phyloP scores from a whole-genome alignment of 441 rosid genomes.

The Isatis lusitanica region DNA sequence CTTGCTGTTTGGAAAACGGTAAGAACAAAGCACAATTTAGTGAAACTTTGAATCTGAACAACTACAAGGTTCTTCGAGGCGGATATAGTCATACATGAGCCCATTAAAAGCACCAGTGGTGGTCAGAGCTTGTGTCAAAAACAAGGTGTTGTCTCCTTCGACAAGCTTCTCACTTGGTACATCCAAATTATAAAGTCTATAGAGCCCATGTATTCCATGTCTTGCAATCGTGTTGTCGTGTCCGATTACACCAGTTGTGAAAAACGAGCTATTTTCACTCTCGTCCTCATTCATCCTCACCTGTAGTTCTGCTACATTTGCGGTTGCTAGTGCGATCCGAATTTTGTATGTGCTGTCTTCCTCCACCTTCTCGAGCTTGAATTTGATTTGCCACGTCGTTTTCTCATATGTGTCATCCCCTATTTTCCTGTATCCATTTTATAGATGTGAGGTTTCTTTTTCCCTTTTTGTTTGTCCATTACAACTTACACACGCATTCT shows the following conservation, averaged over 20 bases:
- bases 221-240: slow-evolving; percentile 89
- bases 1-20: neutral
- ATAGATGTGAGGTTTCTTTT: neutral
- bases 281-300: slow-evolving; percentile 64
- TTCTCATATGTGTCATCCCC: slow-evolving; percentile 46
- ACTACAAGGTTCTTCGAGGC: slow-evolving; percentile 81
- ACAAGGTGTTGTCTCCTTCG: slow-evolving; percentile 67
- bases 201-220: slow-evolving; percentile 88
- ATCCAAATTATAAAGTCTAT: slow-evolving; percentile 66
- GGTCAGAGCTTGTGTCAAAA: slow-evolving; percentile 61
- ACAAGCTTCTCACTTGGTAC: slow-evolving; percentile 50
- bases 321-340: slow-evolving; percentile 73
- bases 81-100: slow-evolving; percentile 87
- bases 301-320: slow-evolving; percentile 66
- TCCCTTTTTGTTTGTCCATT: neutral
- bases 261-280: slow-evolving; percentile 44
- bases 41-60: slow-evolving; percentile 6
- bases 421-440: slow-evolving; percentile 39
- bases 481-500: neutral
- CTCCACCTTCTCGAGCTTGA: slow-evolving; percentile 43
- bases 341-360: slow-evolving; percentile 50
- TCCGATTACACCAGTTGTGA: slow-evolving; percentile 73
- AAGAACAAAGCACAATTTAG: neutral
- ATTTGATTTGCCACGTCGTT: slow-evolving; percentile 82
- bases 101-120: slow-evolving; percentile 59